Percentiles rank a stretch among this genome's conserved stretches.
phyloP scores from a whole-genome alignment of 306 rosid genomes.

The Abrus precatorius region DNA sequence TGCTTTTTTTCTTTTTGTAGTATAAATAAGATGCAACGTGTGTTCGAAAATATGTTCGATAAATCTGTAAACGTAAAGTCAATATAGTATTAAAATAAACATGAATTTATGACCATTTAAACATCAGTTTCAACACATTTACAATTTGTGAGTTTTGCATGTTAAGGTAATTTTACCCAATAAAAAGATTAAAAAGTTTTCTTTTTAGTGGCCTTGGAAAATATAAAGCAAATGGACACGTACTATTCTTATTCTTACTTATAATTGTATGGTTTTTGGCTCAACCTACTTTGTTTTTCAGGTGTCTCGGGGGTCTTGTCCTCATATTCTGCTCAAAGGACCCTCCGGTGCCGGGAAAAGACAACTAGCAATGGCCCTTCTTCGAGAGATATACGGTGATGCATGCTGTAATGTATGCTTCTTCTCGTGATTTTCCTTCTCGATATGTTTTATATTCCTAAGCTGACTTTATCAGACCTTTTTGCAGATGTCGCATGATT shows the following conservation, averaged over 20 bases:
- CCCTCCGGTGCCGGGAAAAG: constrained; percentile 79
- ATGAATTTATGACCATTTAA: too few relatives aligned
- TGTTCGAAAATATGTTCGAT: too few relatives aligned
- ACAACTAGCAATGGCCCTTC: constrained; percentile 76
- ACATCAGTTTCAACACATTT: too few relatives aligned
- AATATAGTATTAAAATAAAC: too few relatives aligned
- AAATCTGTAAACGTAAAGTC: too few relatives aligned
- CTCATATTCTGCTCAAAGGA: constrained; percentile 82
- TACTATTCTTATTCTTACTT: constrained; percentile 3
- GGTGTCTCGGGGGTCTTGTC: constrained; percentile 66
- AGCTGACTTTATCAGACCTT: constrained; percentile 43
- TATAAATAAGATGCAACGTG: too few relatives aligned
- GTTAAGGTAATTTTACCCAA: too few relatives aligned
- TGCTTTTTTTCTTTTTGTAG: too few relatives aligned
- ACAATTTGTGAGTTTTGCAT: too few relatives aligned
- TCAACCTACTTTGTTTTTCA: constrained; percentile 47
- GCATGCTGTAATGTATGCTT: constrained; percentile 74
- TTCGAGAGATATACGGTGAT: constrained; percentile 79
- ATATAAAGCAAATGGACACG: background rate
- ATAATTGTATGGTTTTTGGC: background rate
- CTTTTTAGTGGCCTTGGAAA: too few relatives aligned
- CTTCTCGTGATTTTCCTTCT: constrained; percentile 25
- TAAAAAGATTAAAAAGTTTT: too few relatives aligned
- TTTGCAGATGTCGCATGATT: constrained; percentile 80
- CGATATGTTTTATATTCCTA: constrained; percentile 10